phyloP scores from a whole-genome alignment of 352 stramenopile genomes.

The Phytopythium litorale region DNA sequence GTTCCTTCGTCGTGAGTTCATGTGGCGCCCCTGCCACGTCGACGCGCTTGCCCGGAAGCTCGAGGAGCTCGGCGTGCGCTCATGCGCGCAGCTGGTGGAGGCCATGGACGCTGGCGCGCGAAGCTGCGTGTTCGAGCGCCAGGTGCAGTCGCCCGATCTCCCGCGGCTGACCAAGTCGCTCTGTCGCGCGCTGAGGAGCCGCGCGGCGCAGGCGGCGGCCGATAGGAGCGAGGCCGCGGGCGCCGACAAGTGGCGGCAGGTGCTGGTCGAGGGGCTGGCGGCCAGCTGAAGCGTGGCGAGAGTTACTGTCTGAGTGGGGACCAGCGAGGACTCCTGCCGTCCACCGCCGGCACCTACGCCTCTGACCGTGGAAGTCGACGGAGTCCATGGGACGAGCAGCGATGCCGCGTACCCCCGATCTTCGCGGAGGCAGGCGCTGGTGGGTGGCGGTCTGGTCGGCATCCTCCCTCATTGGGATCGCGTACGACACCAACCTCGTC shows the following conservation, averaged over 20 bases:
- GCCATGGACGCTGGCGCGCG: constrained; percentile 16
- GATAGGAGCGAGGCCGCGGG: neutral
- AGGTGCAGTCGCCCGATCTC: constrained; percentile 41
- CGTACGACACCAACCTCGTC: too few relatives aligned
- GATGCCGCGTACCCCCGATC: too few relatives aligned
- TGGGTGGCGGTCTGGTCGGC: too few relatives aligned
- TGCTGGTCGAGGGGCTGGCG: neutral
- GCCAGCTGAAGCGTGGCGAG: neutral
- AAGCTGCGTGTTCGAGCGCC: constrained; percentile 37
- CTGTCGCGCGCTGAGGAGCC: constrained; percentile 20
- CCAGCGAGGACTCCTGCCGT: too few relatives aligned
- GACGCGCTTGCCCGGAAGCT: constrained; percentile 29
- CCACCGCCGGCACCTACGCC: too few relatives aligned
- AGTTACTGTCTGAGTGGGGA: neutral
- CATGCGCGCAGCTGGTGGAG: constrained; percentile 33
- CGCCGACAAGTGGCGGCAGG: neutral
- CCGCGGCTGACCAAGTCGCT: constrained; percentile 49
- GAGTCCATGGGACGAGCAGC: too few relatives aligned
- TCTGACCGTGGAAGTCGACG: neutral
- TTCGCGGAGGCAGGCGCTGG: too few relatives aligned
- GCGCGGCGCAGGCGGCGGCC: constrained; percentile 8
- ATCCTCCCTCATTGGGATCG: too few relatives aligned
- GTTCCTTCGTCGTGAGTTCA: constrained; percentile 34
- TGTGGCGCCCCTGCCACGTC: constrained; percentile 35
- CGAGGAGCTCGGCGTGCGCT: constrained; percentile 32